A percentile compares a stretch with the other conserved stretches of the same genome.
Evolutionary conservation across 202 grass and related monocot genomes (phyloP).

Genomic region (Saccharum hybrid): DNA sequence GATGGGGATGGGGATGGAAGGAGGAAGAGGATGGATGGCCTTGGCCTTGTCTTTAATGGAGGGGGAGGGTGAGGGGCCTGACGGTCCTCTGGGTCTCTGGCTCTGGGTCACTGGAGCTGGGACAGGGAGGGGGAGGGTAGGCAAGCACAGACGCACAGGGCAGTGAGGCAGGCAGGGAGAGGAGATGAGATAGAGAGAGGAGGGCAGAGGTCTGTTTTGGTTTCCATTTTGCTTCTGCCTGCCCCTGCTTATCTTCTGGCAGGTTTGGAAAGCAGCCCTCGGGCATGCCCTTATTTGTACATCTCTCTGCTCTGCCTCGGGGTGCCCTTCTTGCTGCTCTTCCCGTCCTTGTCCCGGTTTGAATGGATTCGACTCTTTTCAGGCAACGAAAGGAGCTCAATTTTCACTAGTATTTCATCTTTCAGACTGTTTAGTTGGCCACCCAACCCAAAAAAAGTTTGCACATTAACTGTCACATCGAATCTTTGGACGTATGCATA

Average conservation of each 20-base stretch:
- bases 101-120: neutral
- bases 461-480: too few species aligned
- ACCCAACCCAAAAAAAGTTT: too few species aligned
- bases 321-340: neutral
- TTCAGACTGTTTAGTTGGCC: too few species aligned
- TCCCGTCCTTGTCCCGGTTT: slow-evolving; percentile 49
- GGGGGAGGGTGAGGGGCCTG: neutral
- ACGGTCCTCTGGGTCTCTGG: too few species aligned
- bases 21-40: neutral
- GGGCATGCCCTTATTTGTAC: slow-evolving; percentile 15
- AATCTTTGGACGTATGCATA: too few species aligned
- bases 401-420: neutral
- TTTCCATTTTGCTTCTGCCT: slow-evolving; percentile 43
- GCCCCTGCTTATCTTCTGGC: slow-evolving; percentile 44
- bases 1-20: neutral
- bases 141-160: neutral
- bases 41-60: slow-evolving; percentile 24
- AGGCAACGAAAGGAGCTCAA: neutral
- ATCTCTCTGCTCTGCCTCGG: neutral
- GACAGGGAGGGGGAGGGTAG: neutral
- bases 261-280: slow-evolving; percentile 41
- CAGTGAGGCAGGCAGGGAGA: neutral
- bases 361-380: slow-evolving; percentile 15
- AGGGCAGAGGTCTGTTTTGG: slow-evolving; percentile 13
- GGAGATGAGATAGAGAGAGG: too few species aligned